Evolutionary conservation across 768 basidiomycete species (phyloP).

Genomic region (Cyclocybe cylindracea): DNA sequence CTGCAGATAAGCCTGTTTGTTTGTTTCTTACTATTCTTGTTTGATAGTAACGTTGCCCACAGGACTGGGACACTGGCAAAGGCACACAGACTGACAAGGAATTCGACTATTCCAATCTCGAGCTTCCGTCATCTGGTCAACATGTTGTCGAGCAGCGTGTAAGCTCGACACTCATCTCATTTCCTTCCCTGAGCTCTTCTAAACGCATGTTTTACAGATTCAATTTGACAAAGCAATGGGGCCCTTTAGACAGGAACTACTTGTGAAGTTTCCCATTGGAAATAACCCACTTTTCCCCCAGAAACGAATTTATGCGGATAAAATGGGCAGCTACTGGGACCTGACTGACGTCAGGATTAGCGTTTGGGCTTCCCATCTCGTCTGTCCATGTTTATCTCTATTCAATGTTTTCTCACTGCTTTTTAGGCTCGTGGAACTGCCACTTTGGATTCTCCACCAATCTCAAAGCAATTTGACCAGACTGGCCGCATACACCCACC

Average conservation of each 20-base stretch:
- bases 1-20: neutral
- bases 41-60: neutral
- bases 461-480: neutral
- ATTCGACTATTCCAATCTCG: conserved; percentile 6
- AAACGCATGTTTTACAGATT: neutral
- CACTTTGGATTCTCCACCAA: conserved; percentile 1
- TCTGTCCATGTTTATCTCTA: neutral
- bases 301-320: conserved; percentile 4
- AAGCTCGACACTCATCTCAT: neutral
- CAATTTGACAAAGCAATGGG: neutral
- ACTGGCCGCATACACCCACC: neutral
- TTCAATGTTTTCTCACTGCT: neutral
- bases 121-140: conserved; percentile 1
- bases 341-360: conserved; percentile 4
- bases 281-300: conserved; percentile 7
- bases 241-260: neutral
- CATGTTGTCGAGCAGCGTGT: conserved; percentile 6
- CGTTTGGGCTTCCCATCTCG: conserved; percentile 8
- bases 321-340: conserved; percentile 1
- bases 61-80: neutral
- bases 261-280: neutral
- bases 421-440: conserved; percentile 5
- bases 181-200: neutral
- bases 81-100: neutral
- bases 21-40: conserved; percentile 1